Conservation (phyloP, 257 asterid genomes). For the Penstemon eatonii region DNA sequence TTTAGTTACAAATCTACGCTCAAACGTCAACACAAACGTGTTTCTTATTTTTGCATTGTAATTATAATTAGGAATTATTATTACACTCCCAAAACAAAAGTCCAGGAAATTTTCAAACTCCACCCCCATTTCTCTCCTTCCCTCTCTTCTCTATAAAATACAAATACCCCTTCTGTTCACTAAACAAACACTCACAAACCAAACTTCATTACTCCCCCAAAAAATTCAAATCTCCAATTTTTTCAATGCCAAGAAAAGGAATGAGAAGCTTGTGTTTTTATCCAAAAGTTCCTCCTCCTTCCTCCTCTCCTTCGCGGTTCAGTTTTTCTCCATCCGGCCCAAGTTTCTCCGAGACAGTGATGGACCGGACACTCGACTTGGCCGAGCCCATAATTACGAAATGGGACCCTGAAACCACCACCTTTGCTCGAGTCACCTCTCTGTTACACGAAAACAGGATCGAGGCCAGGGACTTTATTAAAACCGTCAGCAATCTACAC, state of each 20-base stretch:
- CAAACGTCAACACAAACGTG: too few species aligned
- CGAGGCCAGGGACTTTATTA: conserved; percentile 67
- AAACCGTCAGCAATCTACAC: conserved; percentile 52
- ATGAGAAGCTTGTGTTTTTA: conserved; percentile 55
- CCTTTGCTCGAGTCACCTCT: conserved; percentile 65
- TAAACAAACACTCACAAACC: not conserved
- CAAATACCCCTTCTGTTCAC: too few species aligned
- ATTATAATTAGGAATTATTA: too few species aligned
- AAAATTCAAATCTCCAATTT: not conserved
- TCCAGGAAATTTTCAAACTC: too few species aligned
- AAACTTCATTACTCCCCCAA: not conserved
- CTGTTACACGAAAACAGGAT: conserved; percentile 62
- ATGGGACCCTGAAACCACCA: conserved; percentile 65
- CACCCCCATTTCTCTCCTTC: too few species aligned
- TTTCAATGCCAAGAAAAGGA: conserved; percentile 64
- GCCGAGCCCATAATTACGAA: conserved; percentile 60
- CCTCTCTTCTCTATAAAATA: too few species aligned
- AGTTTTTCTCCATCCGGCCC: not conserved
- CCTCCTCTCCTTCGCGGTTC: conserved; percentile 43
- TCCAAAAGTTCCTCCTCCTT: conserved; percentile 22
- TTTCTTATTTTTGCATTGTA: too few species aligned
- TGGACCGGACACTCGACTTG: conserved; percentile 60
- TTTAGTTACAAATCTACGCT: too few species aligned
- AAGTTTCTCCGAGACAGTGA: conserved; percentile 39
- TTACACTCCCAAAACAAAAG: too few species aligned